Base-by-base conservation (phyloP, 768 basidiomycete species). In the Lactifluus subvellereus region DNA sequence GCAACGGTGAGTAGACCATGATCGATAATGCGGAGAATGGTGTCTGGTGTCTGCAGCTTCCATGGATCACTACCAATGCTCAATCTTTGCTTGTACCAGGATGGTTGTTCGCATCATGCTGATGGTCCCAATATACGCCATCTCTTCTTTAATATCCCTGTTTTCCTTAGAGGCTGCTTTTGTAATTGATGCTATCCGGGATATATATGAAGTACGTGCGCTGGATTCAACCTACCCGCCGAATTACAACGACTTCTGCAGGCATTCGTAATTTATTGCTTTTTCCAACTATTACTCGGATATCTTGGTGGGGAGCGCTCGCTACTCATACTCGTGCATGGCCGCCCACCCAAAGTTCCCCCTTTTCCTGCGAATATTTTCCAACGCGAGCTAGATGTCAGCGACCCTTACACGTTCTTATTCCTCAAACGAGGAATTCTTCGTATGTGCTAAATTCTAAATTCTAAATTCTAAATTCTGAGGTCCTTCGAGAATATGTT, bases 221-320 rank as follows among this genome's bases (percentile, higher is more conserved):
- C 9, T 27, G 16, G 18, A 16, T 11, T 3, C n/a, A 20, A 38
- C 1, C 18, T 10, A 13, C 35, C 14, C 3, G n/a, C 32, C 2
- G 11, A 9, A 32, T 54, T 20, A 43, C 16, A 48, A 53, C 7
- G 53, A 0, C 22, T 13, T 6, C 1, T 38, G 3, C 58, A 94
- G 91, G 93, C 93, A 1, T 96, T 94, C 72, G 91, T 95, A 14
- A 95, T 96, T 60, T 96, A 95, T 73, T 92, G 89, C 71, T 95
- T 94, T 78, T 94, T 94, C 72, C 80, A 84, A 13, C 82, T 94
- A 20, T 82, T 94, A 48, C 77, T 92, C 2, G 86, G 84, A 59
- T 93, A 91, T 72, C 82, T 92, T 8, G 97, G 97, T 42, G 97
- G 96, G 54, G 95, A 98, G 71, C 82, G 97, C 20, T 94, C 92